Evolutionary conservation across 192 early-diverging fungal species (phyloP).

Genomic region (Rhizoclosmatium sp.): DNA sequence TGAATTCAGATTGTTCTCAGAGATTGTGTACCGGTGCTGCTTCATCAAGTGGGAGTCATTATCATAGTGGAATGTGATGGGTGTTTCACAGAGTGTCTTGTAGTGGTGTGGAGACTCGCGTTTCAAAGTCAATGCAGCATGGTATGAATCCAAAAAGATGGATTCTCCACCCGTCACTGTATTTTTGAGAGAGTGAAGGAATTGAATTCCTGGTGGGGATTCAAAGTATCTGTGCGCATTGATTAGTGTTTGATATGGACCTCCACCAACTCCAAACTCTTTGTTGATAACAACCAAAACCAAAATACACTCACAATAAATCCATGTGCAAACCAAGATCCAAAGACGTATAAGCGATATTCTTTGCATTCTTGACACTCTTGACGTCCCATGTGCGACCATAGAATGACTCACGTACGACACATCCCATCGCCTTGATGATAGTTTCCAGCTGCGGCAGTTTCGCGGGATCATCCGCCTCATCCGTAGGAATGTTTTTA

Average conservation of each 20-base stretch:
- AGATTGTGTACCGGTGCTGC: conserved; percentile 74
- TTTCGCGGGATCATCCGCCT: conserved; percentile 31
- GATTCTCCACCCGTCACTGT: conserved; percentile 71
- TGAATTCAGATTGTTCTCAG: conserved; percentile 49
- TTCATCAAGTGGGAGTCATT: conserved; percentile 81
- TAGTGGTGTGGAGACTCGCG: conserved; percentile 65
- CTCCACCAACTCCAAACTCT: neutral
- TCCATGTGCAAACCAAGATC: conserved; percentile 89
- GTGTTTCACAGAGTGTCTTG: conserved; percentile 59
- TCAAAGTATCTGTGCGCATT: conserved; percentile 72
- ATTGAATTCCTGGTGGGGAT: conserved; percentile 80
- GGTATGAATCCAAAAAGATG: conserved; percentile 79
- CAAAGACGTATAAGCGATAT: conserved; percentile 86
- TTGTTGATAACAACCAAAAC: neutral
- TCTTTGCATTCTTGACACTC: conserved; percentile 74
- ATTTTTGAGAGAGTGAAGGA: conserved; percentile 81
- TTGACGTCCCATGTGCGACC: conserved; percentile 81
- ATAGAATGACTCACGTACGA: conserved; percentile 77
- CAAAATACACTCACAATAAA: conserved; percentile 67
- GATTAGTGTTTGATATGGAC: neutral
- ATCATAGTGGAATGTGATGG: conserved; percentile 82
- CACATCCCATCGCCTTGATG: conserved; percentile 70
- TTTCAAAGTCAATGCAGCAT: conserved; percentile 70
- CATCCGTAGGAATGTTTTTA: conserved; percentile 65
- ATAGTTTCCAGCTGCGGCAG: conserved; percentile 58